Evolutionary conservation across 177 flowering plant genomes (phyloP).

Genomic region (Tripterygium wilfordii): DNA sequence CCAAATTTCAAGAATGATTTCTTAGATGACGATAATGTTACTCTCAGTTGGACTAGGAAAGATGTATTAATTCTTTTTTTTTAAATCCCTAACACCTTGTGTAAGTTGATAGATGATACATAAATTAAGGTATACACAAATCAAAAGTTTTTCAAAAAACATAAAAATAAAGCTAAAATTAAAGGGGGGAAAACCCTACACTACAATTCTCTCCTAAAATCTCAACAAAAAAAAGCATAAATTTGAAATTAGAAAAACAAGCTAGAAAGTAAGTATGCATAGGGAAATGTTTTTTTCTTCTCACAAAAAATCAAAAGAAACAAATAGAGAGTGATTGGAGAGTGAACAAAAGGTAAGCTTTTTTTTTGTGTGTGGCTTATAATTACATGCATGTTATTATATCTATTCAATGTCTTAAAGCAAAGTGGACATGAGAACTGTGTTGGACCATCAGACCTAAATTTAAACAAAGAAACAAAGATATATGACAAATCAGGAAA

Average conservation of each 20-base stretch:
- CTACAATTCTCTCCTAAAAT: constrained; percentile 1
- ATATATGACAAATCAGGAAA: too few species aligned
- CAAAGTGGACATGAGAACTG: constrained; percentile 91
- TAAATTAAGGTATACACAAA: too few species aligned
- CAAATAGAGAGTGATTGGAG: constrained; percentile 9
- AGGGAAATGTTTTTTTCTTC: constrained; percentile 7
- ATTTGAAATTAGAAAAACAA: constrained; percentile 15
- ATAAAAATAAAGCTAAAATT: too few species aligned
- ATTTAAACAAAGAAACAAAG: too few species aligned
- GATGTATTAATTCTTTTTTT: constrained; percentile 13
- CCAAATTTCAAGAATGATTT: too few species aligned
- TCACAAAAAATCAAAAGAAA: constrained; percentile 11
- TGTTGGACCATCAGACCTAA: constrained; percentile 87
- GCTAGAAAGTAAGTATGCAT: constrained; percentile 14
- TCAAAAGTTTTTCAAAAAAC: too few species aligned
- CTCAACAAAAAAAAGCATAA: constrained; percentile 4
- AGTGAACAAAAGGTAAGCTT: constrained; percentile 7
- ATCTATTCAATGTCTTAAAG: constrained; percentile 86
- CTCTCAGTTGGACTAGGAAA: constrained; percentile 18
- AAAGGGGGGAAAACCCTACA: constrained; percentile 17
- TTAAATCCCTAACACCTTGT: too few species aligned
- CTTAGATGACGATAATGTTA: constrained; percentile 19
- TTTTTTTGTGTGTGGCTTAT: too few species aligned
- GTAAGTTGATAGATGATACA: too few species aligned
- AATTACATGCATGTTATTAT: constrained; percentile 86